phyloP scores from a whole-genome alignment of 768 basidiomycete genomes.

The Pleurotus tuber-regium region DNA sequence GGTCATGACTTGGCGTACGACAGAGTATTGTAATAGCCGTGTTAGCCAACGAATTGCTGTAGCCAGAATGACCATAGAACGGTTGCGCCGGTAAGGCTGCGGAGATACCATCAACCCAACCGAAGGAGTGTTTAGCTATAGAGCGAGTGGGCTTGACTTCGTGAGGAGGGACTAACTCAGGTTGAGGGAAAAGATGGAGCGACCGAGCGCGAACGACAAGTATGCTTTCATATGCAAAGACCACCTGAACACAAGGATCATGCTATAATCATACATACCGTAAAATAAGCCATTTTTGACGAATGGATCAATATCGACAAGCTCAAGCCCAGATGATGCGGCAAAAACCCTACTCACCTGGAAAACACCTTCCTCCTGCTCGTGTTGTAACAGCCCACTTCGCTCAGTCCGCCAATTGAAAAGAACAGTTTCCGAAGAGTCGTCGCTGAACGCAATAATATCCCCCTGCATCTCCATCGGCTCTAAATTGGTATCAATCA shows the following conservation, averaged over 20 bases:
- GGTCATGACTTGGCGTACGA: conserved; percentile 57
- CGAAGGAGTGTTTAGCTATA: conserved; percentile 50
- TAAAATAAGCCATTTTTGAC: conserved; percentile 1
- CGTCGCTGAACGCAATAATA: conserved; percentile 53
- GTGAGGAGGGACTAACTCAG: conserved; percentile 27
- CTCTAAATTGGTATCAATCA: conserved; percentile 38
- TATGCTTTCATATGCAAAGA: conserved; percentile 43
- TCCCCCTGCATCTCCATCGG: conserved; percentile 51
- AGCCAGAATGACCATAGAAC: conserved; percentile 2
- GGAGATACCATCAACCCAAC: conserved; percentile 65
- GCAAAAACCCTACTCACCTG: conserved; percentile 27
- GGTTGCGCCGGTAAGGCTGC: conserved; percentile 23
- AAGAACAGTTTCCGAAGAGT: conserved; percentile 46
- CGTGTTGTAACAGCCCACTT: conserved; percentile 44
- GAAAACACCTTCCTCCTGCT: conserved; percentile 24
- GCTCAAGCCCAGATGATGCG: no score
- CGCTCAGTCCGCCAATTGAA: conserved; percentile 51
- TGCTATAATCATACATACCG: conserved; percentile 25
- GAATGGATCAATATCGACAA: conserved; percentile 1
- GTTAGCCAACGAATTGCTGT: not conserved
- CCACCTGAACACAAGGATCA: conserved; percentile 52
- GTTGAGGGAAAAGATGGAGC: conserved; percentile 52
- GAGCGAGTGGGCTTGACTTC: conserved; percentile 22
- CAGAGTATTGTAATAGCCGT: conserved; percentile 44
- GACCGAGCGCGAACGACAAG: conserved; percentile 61